Base-by-base conservation (phyloP, 352 stramenopile genomes). In the Phytophthora litchii region DNA sequence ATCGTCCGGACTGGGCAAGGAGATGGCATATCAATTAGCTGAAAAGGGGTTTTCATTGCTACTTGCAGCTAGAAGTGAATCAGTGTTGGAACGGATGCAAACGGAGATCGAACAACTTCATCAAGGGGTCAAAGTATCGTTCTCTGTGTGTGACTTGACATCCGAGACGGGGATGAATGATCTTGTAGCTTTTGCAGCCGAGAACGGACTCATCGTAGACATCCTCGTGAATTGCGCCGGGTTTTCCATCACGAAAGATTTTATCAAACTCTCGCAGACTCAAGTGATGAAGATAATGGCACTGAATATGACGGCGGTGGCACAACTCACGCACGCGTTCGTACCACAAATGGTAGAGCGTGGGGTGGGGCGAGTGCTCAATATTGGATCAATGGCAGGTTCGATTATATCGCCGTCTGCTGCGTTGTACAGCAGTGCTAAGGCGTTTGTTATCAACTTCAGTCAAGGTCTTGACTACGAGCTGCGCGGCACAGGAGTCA, bases 171-270 rank as follows among this genome's bases (percentile, higher is more conserved):
- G 78, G 6, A 51, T 87, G 32, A 37, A 74, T 17, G 61, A 29
- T 16, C 62, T 91, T 23, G 41, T 80, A 10, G 46, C 60, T 0
- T 78, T 76, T 25, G 53, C 80, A 8, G 41, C 51, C 11, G 55
- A 80, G n/a, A 77, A 88, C 54, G 64, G 76, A 32, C 46, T 87
- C 3, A 49, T 64, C 4, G 68, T 93, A 14, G 83, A 93, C 45
- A 83, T 95, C 19, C 69, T 95, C 19, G 70, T 94, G 50, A 93
- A 94, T 48, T 90, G 86, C 48, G 85, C 81, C 0, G 72, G 79
- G 9, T 70, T 82, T 25, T 78, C 75, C 3, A 31, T 75, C 31
- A 68, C 54, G 0, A 69, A 69, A 21, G 46, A 54, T 42, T 84
- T 89, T 40, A 32, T 70, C 11, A 51, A 72, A 32, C 51, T 84